Evolutionary conservation across 257 asterid species (phyloP), one percentile per base, ranked within the genome.

Genomic region (Echium plantagineum): DNA sequence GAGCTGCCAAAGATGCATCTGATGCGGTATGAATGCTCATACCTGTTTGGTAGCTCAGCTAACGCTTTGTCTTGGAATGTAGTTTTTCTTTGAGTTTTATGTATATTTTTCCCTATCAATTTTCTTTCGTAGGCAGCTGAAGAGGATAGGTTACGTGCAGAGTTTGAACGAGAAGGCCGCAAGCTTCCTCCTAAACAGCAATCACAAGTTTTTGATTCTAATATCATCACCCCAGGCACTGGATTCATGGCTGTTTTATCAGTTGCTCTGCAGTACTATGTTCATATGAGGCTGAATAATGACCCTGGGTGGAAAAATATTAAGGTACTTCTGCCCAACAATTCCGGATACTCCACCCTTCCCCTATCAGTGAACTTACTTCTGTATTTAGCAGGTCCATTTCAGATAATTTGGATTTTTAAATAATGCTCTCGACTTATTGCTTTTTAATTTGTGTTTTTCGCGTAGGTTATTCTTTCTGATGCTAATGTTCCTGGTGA

Each of bases 401-500:
- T 5, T 15, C 7, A 21, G 13, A 31, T 3, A 53, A 49, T 42
- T 16, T 56, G 4, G 24, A 21, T 65, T 42, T 54, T 17, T 54
- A 15, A 26, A 10, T 20, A 30, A n/a, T 19, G 5, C 31, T 17
- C 22, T 54, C 18, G 20, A 35, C 56, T 48, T 46, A 6, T 5
- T 54, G 52, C 22, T 66, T 63, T 26, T 55, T 64, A 66, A 63
- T 66, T 66, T 48, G 59, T n/a, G n/a, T 64, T 68, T 55, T 67
- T 57, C 63, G 9, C 83, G 85, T 67, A 90, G 97, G 95, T 90
- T 68, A 78, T 90, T 55, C 96, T 90, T 63, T 90, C 97, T 63
- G 97, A 90, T 78, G 94, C 97, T 54, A 90, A 90, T 77, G 90
- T 85, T 81, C 96, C 97, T 68, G 97, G 97, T 65, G 97, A 90